A percentile compares a stretch with the other conserved stretches of the same genome.
These are phyloP conservation scores for Populus deltoides DNA, from an alignment of 345 rosid genomes.

Conservation along the genomic window DNA sequence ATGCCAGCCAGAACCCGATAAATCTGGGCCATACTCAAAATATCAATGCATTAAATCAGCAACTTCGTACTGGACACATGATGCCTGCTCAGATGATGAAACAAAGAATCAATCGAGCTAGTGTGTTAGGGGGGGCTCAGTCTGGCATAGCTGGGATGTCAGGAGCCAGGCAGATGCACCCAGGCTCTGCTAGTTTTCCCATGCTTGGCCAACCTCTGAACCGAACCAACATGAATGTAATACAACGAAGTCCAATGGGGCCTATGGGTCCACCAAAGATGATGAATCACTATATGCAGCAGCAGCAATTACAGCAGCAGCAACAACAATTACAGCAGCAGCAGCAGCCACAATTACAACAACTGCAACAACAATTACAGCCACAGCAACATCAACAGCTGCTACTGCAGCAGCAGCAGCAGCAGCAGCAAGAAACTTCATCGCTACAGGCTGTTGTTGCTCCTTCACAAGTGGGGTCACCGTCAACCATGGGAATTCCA, in stretches of 20 bases:
- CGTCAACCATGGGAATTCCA: constrained; percentile 61
- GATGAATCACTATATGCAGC: constrained; percentile 67
- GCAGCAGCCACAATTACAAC: constrained; percentile 35
- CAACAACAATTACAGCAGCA: constrained; percentile 33
- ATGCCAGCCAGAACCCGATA: constrained; percentile 61
- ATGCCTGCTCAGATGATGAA: constrained; percentile 29
- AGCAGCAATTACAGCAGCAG: constrained; percentile 42
- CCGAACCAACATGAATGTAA: constrained; percentile 51
- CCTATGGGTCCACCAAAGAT: constrained; percentile 89
- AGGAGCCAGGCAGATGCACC: constrained; percentile 64
- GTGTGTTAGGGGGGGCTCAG: constrained; percentile 57
- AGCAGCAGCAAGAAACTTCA: constrained; percentile 48
- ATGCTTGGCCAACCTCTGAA: constrained; percentile 57
- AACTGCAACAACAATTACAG: constrained; percentile 26
- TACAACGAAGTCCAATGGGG: constrained; percentile 63
- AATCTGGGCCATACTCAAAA: constrained; percentile 51
- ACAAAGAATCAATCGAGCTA: constrained; percentile 36
- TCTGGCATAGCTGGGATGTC: constrained; percentile 61
- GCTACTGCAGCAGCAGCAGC: constrained; percentile 15
- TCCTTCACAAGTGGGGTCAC: constrained; percentile 74
- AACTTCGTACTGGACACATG: constrained; percentile 46
- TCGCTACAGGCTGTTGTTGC: constrained; percentile 74
- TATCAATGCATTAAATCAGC: constrained; percentile 57
- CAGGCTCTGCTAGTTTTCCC: constrained; percentile 53
- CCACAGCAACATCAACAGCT: constrained; percentile 38